Evolutionary conservation across 345 rosid species (phyloP), one percentile per base, ranked within the genome.

Genomic region (Eucalyptus lansdowneana): DNA sequence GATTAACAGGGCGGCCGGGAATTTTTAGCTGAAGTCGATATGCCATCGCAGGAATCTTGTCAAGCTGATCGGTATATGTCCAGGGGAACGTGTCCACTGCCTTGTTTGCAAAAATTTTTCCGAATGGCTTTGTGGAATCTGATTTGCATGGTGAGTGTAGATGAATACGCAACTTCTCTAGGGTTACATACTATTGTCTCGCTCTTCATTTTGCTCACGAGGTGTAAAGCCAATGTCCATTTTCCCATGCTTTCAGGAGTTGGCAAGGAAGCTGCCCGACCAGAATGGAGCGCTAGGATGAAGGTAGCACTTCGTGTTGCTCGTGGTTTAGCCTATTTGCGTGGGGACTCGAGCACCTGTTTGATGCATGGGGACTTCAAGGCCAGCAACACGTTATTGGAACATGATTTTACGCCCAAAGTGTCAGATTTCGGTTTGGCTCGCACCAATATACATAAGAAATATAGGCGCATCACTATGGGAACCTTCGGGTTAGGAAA

Each of bases 271-370:
- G 90, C 94, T 83, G 91, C 95, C 51, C 97, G 97, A 17, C 96
- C 97, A 87, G 93, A 96, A 91, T 97, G 99, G 99, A 95, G 94
- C 87, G 92, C 99, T 88, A 90, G 99, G 88, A 92, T 97, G 90
- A 97, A 97, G 93, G 95, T 97, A 91, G 99, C 99, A 69, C 96
- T 97, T 40, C 98, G 98, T 92, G 97, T 98, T 15, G 99, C 98
- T 42, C 96, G 99, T 88, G 99, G 99, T 56, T 93, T 97, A 65
- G 98, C 97, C 56, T 97, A 97, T 93, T 93, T 97, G 87, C 99
- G 96, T 81, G 99, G 97, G 94, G 99, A 97, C 90, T 96, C 98
- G 12, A 96, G 99, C 90, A 6, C 51, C 51, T 93, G 95, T 42
- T 98, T 97, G 85, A 97, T 97, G 89, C 99, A 97, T 89, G 91